Conservation (phyloP, 768 basidiomycete genomes). For the Mycena kentingensis region DNA sequence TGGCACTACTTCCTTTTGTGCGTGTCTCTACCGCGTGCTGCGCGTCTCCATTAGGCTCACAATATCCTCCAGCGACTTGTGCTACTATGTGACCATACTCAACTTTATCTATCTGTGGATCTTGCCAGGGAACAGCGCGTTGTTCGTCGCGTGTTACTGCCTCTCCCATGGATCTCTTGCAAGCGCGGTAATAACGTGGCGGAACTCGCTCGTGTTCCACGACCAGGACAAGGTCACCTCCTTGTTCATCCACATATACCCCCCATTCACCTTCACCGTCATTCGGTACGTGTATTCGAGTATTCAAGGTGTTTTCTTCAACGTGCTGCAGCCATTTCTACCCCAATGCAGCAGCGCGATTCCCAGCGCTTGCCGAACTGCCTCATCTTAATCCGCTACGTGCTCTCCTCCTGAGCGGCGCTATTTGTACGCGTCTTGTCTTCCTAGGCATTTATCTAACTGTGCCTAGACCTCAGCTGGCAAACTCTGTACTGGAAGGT, state of each 20-base stretch:
- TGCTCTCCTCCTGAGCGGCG: conserved; percentile 77
- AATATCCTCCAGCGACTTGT: conserved; percentile 89
- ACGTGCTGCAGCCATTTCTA: conserved; percentile 74
- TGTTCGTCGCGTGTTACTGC: conserved; percentile 93
- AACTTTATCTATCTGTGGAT: conserved; percentile 92
- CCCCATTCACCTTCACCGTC: conserved; percentile 87
- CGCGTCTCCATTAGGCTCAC: not conserved
- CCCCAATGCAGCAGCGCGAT: conserved; percentile 73
- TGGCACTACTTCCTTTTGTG: conserved; percentile 66
- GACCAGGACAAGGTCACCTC: conserved; percentile 96
- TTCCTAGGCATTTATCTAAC: conserved; percentile 15
- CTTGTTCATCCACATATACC: conserved; percentile 92
- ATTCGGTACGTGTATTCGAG: conserved; percentile 61
- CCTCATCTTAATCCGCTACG: conserved; percentile 67
- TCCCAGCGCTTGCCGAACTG: conserved; percentile 81
- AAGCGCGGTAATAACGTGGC: conserved; percentile 96
- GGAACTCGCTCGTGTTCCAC: conserved; percentile 98
- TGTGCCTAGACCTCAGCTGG: conserved; percentile 79
- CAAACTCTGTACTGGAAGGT: conserved; percentile 94
- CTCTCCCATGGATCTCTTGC: conserved; percentile 89
- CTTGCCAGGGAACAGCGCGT: conserved; percentile 69
- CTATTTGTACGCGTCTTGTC: conserved; percentile 66
- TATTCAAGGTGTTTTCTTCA: not conserved
- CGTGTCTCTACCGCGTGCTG: not conserved
- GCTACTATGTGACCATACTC: conserved; percentile 92